phyloP scores from a whole-genome alignment of 768 basidiomycete species.

The Nidularia pulvinata region DNA sequence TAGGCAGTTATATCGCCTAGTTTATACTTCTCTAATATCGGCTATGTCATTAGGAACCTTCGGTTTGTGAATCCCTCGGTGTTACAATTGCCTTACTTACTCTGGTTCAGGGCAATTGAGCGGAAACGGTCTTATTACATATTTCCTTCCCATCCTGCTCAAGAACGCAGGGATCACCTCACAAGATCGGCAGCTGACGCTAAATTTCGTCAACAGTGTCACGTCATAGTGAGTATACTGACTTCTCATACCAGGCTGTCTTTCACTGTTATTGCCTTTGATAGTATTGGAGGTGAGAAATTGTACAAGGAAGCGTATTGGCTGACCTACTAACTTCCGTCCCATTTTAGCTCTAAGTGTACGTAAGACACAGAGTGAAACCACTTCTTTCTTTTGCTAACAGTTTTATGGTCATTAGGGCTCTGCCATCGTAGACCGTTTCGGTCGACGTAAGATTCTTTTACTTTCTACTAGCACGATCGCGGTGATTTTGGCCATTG shows the following conservation, averaged over 20 bases:
- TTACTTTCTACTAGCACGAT: slow-evolving; percentile 34
- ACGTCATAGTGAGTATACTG: slow-evolving; percentile 38
- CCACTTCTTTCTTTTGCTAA: not conserved
- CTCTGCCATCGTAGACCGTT: slow-evolving; percentile 43
- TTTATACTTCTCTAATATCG: too few relatives aligned
- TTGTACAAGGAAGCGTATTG: not conserved
- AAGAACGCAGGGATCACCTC: slow-evolving; percentile 45
- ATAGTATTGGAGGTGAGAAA: slow-evolving; percentile 32
- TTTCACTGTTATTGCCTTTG: not conserved
- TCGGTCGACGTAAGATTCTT: slow-evolving; percentile 45
- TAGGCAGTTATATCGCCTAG: slow-evolving; percentile 7
- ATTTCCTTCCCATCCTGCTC: slow-evolving; percentile 44
- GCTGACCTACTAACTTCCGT: not conserved
- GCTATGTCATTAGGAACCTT: slow-evolving; percentile 15
- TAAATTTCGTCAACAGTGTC: slow-evolving; percentile 53
- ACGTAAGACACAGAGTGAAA: slow-evolving; percentile 3
- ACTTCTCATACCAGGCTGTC: not conserved
- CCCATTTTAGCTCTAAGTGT: slow-evolving; percentile 21
- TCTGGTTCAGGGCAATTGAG: slow-evolving; percentile 39
- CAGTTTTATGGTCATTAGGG: slow-evolving; percentile 22
- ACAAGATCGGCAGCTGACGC: slow-evolving; percentile 35
- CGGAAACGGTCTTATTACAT: slow-evolving; percentile 49
- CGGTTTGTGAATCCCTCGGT: slow-evolving; percentile 8
- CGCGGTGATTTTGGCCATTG: slow-evolving; percentile 39
- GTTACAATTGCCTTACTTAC: not conserved